A percentile compares a stretch with the other conserved stretches of the same genome.
phyloP scores from a whole-genome alignment of 371 early-diverging fungal species.

The Funneliformis caledonium region DNA sequence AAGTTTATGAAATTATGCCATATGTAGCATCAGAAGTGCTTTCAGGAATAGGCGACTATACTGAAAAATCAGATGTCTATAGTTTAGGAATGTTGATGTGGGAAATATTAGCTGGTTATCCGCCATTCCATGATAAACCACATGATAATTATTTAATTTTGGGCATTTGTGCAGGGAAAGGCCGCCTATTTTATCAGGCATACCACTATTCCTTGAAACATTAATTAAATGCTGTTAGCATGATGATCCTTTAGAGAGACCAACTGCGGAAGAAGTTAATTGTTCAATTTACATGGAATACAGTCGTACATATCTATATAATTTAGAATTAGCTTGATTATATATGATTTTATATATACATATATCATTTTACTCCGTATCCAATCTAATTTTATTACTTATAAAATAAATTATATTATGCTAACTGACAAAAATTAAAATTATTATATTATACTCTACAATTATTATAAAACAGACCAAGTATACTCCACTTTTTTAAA shows the following conservation, averaged over 20 bases:
- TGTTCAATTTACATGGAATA: neutral
- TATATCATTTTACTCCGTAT: too few species aligned
- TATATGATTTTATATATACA: too few species aligned
- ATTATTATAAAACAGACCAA: too few species aligned
- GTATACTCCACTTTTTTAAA: too few species aligned
- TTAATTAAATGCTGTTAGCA: neutral
- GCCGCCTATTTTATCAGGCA: neutral
- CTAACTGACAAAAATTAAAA: too few species aligned
- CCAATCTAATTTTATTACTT: too few species aligned
- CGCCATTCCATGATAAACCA: conserved; percentile 1
- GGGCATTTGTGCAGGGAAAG: neutral
- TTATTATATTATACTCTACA: too few species aligned
- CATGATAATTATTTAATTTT: neutral
- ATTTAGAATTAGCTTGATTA: too few species aligned
- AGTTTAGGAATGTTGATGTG: conserved; percentile 32
- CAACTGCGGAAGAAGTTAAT: neutral
- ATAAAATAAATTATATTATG: too few species aligned
- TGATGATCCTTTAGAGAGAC: neutral
- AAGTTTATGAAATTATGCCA: conserved; percentile 11
- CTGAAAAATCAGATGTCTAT: too few species aligned
- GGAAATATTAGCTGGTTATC: neutral
- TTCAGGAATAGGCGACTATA: neutral
- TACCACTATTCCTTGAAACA: neutral
- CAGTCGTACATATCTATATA: too few species aligned
- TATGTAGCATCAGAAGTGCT: conserved; percentile 31